A percentile compares a stretch with the other conserved stretches of the same genome.
Evolutionary conservation across 2,329 filamentous ascomycete species (phyloP).

Genomic region (Alternaria gaisen): DNA sequence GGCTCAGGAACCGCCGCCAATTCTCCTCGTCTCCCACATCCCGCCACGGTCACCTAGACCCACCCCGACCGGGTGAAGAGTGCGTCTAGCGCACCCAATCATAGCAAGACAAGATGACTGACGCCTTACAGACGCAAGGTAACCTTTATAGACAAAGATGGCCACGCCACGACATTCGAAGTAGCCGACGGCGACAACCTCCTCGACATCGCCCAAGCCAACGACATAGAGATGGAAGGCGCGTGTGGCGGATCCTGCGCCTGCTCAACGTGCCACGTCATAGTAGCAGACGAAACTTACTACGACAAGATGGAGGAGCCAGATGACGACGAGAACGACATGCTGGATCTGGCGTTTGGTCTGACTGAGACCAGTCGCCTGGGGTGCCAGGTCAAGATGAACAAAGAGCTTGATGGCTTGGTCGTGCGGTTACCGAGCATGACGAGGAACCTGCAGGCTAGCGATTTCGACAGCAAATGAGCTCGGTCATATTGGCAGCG

Average conservation of each 20-base stretch:
- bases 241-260: conserved; percentile 95
- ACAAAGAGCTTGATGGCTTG: conserved; percentile 85
- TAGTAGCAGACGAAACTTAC: conserved; percentile 75
- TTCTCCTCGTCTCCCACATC: conserved; percentile 72
- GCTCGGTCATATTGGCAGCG: not conserved
- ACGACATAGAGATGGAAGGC: conserved; percentile 98
- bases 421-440: conserved; percentile 86
- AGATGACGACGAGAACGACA: conserved; percentile 58
- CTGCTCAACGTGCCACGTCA: conserved; percentile 92
- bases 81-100: conserved; percentile 57
- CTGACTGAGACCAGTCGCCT: conserved; percentile 84
- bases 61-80: conserved; percentile 93
- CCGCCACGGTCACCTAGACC: conserved; percentile 80
- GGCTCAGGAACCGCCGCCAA: conserved; percentile 45
- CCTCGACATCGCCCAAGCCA: conserved; percentile 90
- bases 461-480: conserved; percentile 71
- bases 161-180: conserved; percentile 75
- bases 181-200: conserved; percentile 91
- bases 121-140: conserved; percentile 73
- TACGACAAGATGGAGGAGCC: conserved; percentile 75
- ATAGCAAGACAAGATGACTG: conserved; percentile 1
- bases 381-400: conserved; percentile 93
- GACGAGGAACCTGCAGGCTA: conserved; percentile 95
- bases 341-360: conserved; percentile 85
- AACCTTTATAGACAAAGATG: conserved; percentile 94